Conservation (phyloP, 2,329 filamentous ascomycete species). For the Leptographium lundbergii region DNA sequence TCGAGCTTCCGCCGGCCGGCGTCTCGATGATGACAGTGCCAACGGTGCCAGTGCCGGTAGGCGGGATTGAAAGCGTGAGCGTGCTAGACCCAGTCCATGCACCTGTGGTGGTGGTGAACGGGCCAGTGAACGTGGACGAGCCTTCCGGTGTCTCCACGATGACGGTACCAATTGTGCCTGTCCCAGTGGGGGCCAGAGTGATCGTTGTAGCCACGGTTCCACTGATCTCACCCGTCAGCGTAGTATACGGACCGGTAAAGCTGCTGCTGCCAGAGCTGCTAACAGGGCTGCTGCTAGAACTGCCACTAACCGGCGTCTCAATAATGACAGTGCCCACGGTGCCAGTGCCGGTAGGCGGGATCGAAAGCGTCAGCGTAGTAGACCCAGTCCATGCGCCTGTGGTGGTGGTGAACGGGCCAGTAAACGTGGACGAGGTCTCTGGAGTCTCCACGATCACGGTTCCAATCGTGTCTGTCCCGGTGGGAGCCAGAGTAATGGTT, state of each 20-base stretch:
- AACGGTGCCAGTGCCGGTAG: neutral
- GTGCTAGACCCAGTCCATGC: neutral
- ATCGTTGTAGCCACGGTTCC: neutral
- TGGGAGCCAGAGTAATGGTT: neutral
- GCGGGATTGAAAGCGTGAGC: neutral
- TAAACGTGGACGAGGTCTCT: too few species aligned
- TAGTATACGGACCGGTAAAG: conserved; percentile 2
- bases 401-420: conserved; percentile 6
- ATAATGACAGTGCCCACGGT: conserved; percentile 22
- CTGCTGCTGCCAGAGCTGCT: neutral
- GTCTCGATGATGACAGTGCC: conserved; percentile 2
- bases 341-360: conserved; percentile 33
- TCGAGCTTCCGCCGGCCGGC: neutral
- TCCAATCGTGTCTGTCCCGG: neutral
- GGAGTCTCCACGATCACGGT: conserved; percentile 7
- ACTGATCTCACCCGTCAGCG: neutral
- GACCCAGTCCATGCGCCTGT: conserved; percentile 1
- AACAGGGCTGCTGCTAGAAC: neutral
- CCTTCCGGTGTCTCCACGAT: neutral
- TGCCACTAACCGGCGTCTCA: conserved; percentile 2
- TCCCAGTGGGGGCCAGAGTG: neutral
- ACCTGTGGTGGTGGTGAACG: conserved; percentile 6
- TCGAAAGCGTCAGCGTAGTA: neutral
- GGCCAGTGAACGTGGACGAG: conserved; percentile 5
- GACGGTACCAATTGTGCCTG: conserved; percentile 1